Base-by-base conservation (phyloP, 345 rosid species). In the Diplotaxis tenuifolia region DNA sequence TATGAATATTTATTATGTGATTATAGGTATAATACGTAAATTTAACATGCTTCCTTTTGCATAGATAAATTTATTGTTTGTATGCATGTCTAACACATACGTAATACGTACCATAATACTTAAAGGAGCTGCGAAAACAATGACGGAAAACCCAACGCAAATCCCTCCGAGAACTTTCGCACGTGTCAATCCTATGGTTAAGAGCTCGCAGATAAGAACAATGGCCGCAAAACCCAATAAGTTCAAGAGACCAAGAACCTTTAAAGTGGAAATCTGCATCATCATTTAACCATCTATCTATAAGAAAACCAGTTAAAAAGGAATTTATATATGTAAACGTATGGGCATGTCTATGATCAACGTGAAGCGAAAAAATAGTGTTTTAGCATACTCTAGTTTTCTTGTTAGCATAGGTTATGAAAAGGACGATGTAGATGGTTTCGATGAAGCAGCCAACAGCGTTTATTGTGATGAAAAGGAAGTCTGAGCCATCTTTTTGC, bases 401-500 rank as follows among this genome's bases (percentile, higher is more conserved):
- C 77, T 79, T 86, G 38, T 84, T 75, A 16, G 92, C 92, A 72
- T 79, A 86, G 49, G 81, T 7, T 18, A 88, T 12, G 82, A 75
- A 90, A 9, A 90, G 64, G 16, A 80, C 21, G 70, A 90, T 81
- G 75, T 90, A 90, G 54, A 81, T 47, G 59, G 86, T 78, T 74
- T 88, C 93, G 11, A 86, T 84, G 78, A 81, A 23, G 76, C 89
- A 86, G 2, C 93, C 92, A 6, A 85, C 59, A 0, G 85, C 74
- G 78, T 88, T 90, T 18, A 86, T 88, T 45, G 93, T 88, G 32
- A 86, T 81, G 74, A 90, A 90, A 77, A 88, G 87, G 71, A 78
- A 61, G 11, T 82, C 92, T 27, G 80, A 36, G 19, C 87, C 80
- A 6, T 78, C 55, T 72, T 84, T 90, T 27, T 79, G 75, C 28